Conservation (phyloP, 768 basidiomycete genomes). For the Boletus rubroflammeus region DNA sequence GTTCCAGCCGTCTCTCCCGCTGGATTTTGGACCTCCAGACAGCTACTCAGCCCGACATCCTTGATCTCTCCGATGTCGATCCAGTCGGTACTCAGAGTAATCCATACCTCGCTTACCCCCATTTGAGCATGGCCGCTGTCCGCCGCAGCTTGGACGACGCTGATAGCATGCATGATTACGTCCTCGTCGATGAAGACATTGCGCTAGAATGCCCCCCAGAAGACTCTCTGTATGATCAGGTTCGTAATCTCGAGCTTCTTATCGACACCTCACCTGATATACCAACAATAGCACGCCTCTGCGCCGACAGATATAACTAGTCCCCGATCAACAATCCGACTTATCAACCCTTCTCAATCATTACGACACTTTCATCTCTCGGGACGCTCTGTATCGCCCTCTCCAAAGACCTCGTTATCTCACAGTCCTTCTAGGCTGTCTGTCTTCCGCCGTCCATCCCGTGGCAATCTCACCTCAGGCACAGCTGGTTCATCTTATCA, state of each 20-base stretch:
- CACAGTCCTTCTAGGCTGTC: slow-evolving; percentile 39
- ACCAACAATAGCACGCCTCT: slow-evolving; percentile 21
- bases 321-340: slow-evolving; percentile 33
- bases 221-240: slow-evolving; percentile 15
- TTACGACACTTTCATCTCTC: slow-evolving; percentile 43
- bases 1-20: slow-evolving; percentile 40
- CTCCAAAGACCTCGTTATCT: slow-evolving; percentile 35
- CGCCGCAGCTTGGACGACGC: slow-evolving; percentile 31
- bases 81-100: slow-evolving; percentile 31
- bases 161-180: slow-evolving; percentile 38
- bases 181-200: slow-evolving; percentile 37
- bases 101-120: slow-evolving; percentile 43
- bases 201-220: slow-evolving; percentile 26
- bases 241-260: slow-evolving; percentile 27
- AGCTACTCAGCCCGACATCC: slow-evolving; percentile 14
- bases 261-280: slow-evolving; percentile 17
- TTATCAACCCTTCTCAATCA: slow-evolving; percentile 37
- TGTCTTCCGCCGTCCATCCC: slow-evolving; percentile 39
- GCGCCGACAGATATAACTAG: slow-evolving; percentile 24
- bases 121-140: slow-evolving; percentile 29
- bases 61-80: slow-evolving; percentile 21
- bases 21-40: slow-evolving; percentile 43
- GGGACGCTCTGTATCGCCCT: slow-evolving; percentile 39
- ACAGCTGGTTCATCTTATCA: slow-evolving; percentile 36
- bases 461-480: slow-evolving; percentile 25